Evolutionary conservation across 2,329 filamentous ascomycete species (phyloP).

Genomic region (Diaporthe sp.): DNA sequence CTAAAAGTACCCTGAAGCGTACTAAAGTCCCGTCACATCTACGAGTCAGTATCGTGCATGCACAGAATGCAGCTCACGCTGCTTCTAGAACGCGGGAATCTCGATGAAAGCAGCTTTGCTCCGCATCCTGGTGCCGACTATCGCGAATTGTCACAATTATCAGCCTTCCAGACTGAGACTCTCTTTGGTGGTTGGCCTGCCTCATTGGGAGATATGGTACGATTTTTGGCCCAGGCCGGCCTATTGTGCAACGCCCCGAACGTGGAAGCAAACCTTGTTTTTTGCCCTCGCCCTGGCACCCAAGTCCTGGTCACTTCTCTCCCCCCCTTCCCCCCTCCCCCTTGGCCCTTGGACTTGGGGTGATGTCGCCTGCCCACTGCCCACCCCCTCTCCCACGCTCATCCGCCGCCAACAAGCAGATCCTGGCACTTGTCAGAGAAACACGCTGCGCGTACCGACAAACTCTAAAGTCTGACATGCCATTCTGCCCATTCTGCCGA

Average conservation of each 20-base stretch:
- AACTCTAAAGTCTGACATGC: constrained; percentile 23
- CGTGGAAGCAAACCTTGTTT: constrained; percentile 12
- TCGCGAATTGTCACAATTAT: not conserved
- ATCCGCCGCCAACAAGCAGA: not conserved
- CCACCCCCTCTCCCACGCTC: not conserved
- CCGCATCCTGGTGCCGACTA: not conserved
- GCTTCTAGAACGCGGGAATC: constrained; percentile 21
- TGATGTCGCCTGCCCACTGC: not conserved
- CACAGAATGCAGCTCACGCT: not conserved
- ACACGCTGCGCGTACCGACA: constrained; percentile 16
- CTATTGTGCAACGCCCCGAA: not conserved
- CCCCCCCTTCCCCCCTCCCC: not conserved
- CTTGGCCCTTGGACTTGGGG: not conserved
- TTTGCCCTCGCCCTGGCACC: constrained; percentile 16
- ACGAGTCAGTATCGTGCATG: constrained; percentile 29
- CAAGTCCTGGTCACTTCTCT: not conserved
- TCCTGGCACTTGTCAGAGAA: constrained; percentile 10
- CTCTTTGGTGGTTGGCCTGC: constrained; percentile 21
- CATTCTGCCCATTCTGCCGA: constrained; percentile 29
- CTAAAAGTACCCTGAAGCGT: not conserved
- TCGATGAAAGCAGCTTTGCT: not conserved
- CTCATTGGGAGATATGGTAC: constrained; percentile 24
- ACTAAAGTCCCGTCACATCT: not conserved
- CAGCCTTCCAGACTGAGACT: constrained; percentile 19
- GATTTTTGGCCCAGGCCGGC: constrained; percentile 20